Conservation (phyloP, 768 basidiomycete species). For the Collybiopsis confluens region DNA sequence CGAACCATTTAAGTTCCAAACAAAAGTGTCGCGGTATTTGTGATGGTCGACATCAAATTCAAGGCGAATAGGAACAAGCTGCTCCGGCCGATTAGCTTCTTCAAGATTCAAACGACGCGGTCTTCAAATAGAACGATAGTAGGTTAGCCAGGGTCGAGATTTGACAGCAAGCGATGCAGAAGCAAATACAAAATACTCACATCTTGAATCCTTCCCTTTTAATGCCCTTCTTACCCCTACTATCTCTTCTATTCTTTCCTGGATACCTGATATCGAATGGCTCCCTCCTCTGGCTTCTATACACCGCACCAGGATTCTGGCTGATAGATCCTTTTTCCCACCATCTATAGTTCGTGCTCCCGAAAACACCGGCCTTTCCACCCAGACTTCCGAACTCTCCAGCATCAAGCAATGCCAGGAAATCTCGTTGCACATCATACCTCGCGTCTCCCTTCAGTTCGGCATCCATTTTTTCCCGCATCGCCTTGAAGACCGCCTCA, state of each 20-base stretch:
- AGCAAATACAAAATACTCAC: constrained; percentile 44
- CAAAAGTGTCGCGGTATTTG: constrained; percentile 92
- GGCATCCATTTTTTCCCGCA: constrained; percentile 47
- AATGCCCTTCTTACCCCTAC: constrained; percentile 42
- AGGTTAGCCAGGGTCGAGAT: not conserved
- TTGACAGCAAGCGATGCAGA: constrained; percentile 9
- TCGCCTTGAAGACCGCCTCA: constrained; percentile 41
- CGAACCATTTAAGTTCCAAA: constrained; percentile 96
- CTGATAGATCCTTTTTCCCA: constrained; percentile 55
- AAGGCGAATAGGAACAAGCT: constrained; percentile 90
- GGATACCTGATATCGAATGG: constrained; percentile 35
- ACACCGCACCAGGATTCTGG: constrained; percentile 32
- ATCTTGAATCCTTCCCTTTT: constrained; percentile 69
- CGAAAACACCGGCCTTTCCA: constrained; percentile 33
- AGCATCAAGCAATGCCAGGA: not conserved
- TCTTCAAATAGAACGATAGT: constrained; percentile 27
- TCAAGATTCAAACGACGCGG: constrained; percentile 56
- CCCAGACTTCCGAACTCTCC: constrained; percentile 6
- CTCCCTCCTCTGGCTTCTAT: constrained; percentile 40
- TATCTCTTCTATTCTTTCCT: constrained; percentile 21
- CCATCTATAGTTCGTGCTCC: constrained; percentile 43
- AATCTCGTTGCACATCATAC: not conserved
- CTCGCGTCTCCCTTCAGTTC: constrained; percentile 38
- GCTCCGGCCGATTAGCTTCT: constrained; percentile 64
- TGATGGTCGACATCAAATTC: constrained; percentile 95